Percentiles rank a stretch among this genome's conserved stretches.
These are phyloP conservation scores for Malassezia vespertilionis DNA, from an alignment of 1,284 basidiomycete genomes.

Conservation along the genomic window DNA sequence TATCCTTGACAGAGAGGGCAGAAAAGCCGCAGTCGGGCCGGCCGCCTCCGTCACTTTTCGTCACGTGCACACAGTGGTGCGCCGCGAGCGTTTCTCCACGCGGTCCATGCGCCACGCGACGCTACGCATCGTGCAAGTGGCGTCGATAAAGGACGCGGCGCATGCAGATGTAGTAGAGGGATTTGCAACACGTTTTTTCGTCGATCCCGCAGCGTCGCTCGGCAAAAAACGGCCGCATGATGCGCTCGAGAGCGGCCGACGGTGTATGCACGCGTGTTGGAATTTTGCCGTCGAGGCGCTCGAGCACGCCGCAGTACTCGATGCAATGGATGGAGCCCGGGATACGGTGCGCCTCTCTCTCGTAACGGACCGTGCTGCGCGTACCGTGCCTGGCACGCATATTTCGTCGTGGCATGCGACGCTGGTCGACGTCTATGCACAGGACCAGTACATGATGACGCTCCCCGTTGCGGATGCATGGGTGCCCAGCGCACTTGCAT, in stretches of 20 bases:
- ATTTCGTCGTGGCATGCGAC: neutral
- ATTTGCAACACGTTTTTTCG: neutral
- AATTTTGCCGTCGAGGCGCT: neutral
- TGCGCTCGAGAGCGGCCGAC: neutral
- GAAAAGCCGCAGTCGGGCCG: neutral
- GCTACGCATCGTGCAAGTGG: constrained; percentile 1
- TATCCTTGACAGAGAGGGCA: neutral
- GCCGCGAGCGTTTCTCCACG: too few relatives aligned
- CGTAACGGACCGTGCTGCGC: neutral
- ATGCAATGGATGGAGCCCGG: too few relatives aligned
- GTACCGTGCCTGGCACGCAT: neutral
- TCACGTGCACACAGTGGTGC: constrained; percentile 3
- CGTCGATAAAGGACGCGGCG: too few relatives aligned
- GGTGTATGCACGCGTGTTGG: neutral
- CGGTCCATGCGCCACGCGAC: constrained; percentile 5
- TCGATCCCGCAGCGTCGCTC: neutral
- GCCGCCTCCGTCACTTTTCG: neutral
- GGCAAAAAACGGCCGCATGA: neutral
- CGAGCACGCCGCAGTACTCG: neutral
- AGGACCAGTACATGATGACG: neutral
- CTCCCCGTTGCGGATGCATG: constrained; percentile 6
- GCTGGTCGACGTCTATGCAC: neutral
- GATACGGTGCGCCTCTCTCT: neutral
- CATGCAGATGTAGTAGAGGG: neutral
- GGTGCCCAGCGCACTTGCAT: too few relatives aligned